Conservation (phyloP, 2,329 filamentous ascomycete species). For the Clonostachys byssicola region DNA sequence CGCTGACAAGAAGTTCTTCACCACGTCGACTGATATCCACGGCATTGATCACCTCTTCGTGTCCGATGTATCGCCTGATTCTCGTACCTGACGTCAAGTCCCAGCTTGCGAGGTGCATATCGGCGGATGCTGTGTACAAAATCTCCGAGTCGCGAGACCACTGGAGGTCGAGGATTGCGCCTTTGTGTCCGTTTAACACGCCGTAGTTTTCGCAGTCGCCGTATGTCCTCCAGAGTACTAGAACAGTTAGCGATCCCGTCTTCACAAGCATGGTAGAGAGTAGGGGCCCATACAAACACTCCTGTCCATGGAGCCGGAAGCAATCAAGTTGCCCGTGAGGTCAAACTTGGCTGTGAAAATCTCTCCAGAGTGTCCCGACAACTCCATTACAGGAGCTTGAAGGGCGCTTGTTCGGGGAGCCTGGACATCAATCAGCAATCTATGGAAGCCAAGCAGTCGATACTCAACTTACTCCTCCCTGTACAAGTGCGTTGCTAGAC, state of each 20-base stretch:
- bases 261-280: background rate
- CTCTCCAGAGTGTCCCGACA: conserved; percentile 79
- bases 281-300: conserved; percentile 65
- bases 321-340: conserved; percentile 80
- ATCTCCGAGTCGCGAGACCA: conserved; percentile 95
- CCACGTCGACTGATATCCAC: conserved; percentile 86
- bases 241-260: background rate
- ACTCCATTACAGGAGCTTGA: conserved; percentile 89
- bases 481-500: conserved; percentile 41
- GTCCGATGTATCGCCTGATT: conserved; percentile 87
- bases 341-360: conserved; percentile 91
- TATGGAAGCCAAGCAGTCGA: background rate
- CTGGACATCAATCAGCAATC: conserved; percentile 36
- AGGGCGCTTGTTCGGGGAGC: conserved; percentile 75
- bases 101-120: conserved; percentile 92
- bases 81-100: conserved; percentile 87
- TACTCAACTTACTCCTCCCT: conserved; percentile 40
- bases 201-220: conserved; percentile 95
- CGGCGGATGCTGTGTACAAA: conserved; percentile 88
- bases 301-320: conserved; percentile 93
- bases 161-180: conserved; percentile 85
- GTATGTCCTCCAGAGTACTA: conserved; percentile 91
- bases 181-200: conserved; percentile 81
- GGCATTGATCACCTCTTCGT: conserved; percentile 93
- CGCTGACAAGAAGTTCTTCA: conserved; percentile 85